phyloP scores from a whole-genome alignment of 139 green algal genomes.

The Chlamydomonas sp. region DNA sequence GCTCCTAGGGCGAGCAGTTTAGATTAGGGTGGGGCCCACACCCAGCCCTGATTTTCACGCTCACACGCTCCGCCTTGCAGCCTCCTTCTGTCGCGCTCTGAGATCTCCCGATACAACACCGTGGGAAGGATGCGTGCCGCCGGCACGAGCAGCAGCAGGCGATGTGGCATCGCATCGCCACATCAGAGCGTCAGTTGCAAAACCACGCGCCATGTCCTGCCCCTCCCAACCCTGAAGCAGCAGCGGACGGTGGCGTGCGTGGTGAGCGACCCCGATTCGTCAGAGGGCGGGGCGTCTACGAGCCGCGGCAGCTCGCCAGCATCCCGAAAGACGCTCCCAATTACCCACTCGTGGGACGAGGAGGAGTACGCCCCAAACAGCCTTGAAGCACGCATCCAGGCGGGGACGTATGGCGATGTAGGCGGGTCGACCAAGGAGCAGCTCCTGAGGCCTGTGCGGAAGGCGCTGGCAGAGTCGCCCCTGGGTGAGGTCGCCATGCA shows the following conservation, averaged over 20 bases:
- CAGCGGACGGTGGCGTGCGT: too few species aligned
- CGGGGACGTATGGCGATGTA: slow-evolving; percentile 65
- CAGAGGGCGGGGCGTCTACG: too few species aligned
- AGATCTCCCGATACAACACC: too few species aligned
- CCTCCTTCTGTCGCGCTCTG: background rate
- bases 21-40: background rate
- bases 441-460: slow-evolving; percentile 57
- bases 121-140: too few species aligned
- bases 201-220: too few species aligned
- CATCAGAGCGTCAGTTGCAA: too few species aligned
- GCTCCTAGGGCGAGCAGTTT: background rate
- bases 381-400: slow-evolving; percentile 49
- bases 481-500: background rate
- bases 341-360: background rate
- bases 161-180: too few species aligned
- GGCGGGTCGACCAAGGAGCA: slow-evolving; percentile 69
- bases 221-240: too few species aligned
- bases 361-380: background rate
- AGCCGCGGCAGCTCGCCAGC: background rate
- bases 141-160: too few species aligned
- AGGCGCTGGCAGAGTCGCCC: slow-evolving; percentile 39
- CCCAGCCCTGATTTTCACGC: too few species aligned
- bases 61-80: background rate
- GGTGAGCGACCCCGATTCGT: too few species aligned
- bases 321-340: background rate